Evolutionary conservation across 208 protist species (phyloP), one percentile per base, ranked within the genome.

Genomic region (Entamoeba histolytica): DNA sequence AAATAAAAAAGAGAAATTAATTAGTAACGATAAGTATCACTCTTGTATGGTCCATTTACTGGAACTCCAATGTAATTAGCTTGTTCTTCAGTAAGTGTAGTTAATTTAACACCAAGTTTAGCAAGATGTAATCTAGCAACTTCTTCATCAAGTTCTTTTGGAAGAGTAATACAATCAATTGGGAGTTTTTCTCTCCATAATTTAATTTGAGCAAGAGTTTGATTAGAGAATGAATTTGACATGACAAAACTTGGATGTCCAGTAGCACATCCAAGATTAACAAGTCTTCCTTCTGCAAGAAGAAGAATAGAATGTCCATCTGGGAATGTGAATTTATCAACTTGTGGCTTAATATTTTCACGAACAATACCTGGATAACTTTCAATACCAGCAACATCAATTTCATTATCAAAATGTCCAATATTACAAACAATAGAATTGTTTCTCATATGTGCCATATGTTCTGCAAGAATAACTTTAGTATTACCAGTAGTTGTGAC

Each of bases 181-280:
- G 96, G 95, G 96, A 99, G 99, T 96, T 98, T 98, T 94, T 95
- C 96, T 97, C 94, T 78, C 95, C 97, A 69, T 93, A 92, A 97
- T 98, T 99, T 28, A 99, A 99, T 97, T 96, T 99, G 98, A 49
- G 98, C 98, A 17, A 99, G 96, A 93, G 98, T 98, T 97, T 99
- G 98, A 97, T 99, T 99, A 93, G 97, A 98, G 97, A 99, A 99
- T 52, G 98, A 99, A 97, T 96, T 98, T 78, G 97, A 99, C 98
- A 99, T 99, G 93, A 99, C 98, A 94, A 99, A 99, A n/a, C 97
- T 98, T 50, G 98, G 98, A 96, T 99, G 98, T 94, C 98, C 98
- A 94, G 96, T 99, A 95, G 98, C 98, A 97, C 98, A 99, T 94
- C 98, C 98, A 31, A 99, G 96, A 96, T 99, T 99, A 87, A 99